Conservation (phyloP, 1,139 yeast genomes). For the Pichia terricola region DNA sequence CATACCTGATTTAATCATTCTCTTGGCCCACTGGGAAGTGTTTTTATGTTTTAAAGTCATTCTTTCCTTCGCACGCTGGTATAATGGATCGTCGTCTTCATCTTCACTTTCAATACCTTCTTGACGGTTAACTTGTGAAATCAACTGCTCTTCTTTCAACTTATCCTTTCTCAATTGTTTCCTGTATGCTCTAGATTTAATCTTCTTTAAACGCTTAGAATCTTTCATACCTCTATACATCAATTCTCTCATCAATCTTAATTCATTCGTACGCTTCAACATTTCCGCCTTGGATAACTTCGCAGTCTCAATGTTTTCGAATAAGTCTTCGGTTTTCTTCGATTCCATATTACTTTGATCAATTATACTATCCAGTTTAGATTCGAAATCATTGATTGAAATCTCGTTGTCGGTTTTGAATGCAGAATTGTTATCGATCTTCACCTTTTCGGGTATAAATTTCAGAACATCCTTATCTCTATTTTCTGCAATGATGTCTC, state of each 20-base stretch:
- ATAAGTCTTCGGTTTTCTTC: slow-evolving; percentile 57
- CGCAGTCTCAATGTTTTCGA: slow-evolving; percentile 82
- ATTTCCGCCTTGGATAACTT: slow-evolving; percentile 75
- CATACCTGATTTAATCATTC: slow-evolving; percentile 83
- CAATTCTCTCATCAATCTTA: slow-evolving; percentile 86
- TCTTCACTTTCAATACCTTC: slow-evolving; percentile 45
- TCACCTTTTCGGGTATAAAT: slow-evolving; percentile 48
- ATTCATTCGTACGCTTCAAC: slow-evolving; percentile 66
- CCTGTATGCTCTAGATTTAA: slow-evolving; percentile 84
- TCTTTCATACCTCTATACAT: slow-evolving; percentile 93
- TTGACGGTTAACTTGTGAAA: slow-evolving; percentile 22
- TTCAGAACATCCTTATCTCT: slow-evolving; percentile 77
- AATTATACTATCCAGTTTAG: slow-evolving; percentile 52
- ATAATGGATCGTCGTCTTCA: slow-evolving; percentile 54
- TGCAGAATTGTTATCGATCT: slow-evolving; percentile 38
- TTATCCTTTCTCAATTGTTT: slow-evolving; percentile 82
- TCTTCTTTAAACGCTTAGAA: slow-evolving; percentile 85
- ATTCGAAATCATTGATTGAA: slow-evolving; percentile 57
- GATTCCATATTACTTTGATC: slow-evolving; percentile 67
- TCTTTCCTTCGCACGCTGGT: slow-evolving; percentile 78
- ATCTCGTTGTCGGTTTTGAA: slow-evolving; percentile 39
- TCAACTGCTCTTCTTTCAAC: slow-evolving; percentile 55
- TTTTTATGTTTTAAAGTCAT: slow-evolving; percentile 88
- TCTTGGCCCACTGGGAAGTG: slow-evolving; percentile 82
- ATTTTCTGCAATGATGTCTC: slow-evolving; percentile 67